Evolutionary conservation across 306 rosid genomes (phyloP), one percentile per base, ranked within the genome.

Genomic region (Fragaria vesca): DNA sequence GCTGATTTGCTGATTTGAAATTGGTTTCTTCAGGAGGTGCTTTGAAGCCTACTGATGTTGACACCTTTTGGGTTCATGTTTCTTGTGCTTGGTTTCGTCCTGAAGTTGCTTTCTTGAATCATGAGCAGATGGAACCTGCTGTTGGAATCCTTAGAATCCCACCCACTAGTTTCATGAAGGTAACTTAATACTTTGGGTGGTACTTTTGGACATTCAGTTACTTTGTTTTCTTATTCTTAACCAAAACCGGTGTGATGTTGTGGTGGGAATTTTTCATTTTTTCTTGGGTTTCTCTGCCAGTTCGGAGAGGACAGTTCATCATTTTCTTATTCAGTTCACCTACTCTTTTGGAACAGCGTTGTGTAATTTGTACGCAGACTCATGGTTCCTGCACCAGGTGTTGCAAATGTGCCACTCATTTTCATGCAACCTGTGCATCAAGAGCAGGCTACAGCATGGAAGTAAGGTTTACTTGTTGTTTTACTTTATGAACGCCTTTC

Each of bases 41-140:
- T 68, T 76, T 95, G 85, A 95, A 95, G 91, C 97, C 99, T 82
- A 93, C 97, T 40, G 97, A 93, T 77, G 97, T 91, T 65, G 97
- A 89, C 83, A 82, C 76, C 80, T 87, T 89, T 74, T 95, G 99
- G 99, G 93, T 88, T 84, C 99, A 95, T 83, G 90, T 95, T 81
- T 87, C 93, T 24, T 95, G 99, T 32, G 99, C 99, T 82, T 95
- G 99, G 99, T 95, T 95, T 85, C 88, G 75, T 78, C 97, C 90
- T 72, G 91, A 90, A 84, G 90, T 95, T 82, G 90, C 73, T 86
- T 95, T 95, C 84, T 81, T 86, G 81, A 80, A 95, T 80, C 90
- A 86, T 48, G 93, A 86, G 86, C 85, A 73, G 82, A 95, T 95
- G 99, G 97, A 95, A 81, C 99, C 99, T 77, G 99, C 99, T 45